Base-by-base conservation (phyloP, 768 basidiomycete species). In the Naematelia encephala region DNA sequence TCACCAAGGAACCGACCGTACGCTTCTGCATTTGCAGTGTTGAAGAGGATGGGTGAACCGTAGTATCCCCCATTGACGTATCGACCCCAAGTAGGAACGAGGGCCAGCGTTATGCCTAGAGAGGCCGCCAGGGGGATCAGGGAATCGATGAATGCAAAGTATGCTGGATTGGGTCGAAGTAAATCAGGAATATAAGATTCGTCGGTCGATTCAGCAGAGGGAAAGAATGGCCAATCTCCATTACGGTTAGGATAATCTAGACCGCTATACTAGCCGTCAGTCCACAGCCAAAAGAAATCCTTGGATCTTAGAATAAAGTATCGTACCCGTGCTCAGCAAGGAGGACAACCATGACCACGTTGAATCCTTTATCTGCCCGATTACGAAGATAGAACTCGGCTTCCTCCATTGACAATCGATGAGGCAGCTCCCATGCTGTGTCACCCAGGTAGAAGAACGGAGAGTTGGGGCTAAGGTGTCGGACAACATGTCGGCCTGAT, bases 51-150 rank as follows among this genome's bases (percentile, higher is more conserved):
- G n/a, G 64, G 48, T 21, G 28, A 4, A 30, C 47, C 47, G 39
- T 62, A 56, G 27, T 62, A 53, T 12, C 61, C 60, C 3, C 64
- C 60, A 43, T 51, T 61, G 26, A 66, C 49, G 30, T 62, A 66
- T 12, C 55, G 45, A 3, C 52, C 60, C 64, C 64, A 66, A 3
- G 60, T 54, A 5, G 64, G 64, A 8, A 59, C 45, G 23, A 66
- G 46, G 12, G 29, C 46, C 16, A 64, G n/a, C 5, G 54, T 48
- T 34, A 64, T 58, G 29, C 60, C 63, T 19, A 64, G 27, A 5
- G 5, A 2, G 2, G 43, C 59, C 21, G 54, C 61, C 27, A 45
- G 27, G 19, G 25, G 21, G 46, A 58, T 48, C 25, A 61, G 44
- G 22, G 19, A 34, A 50, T 66, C 64, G 19, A 66, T 50, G 34